Percentiles rank a stretch among this genome's conserved stretches.
phyloP scores from a whole-genome alignment of 148 eudicot species.

The Chenopodium suecicum region DNA sequence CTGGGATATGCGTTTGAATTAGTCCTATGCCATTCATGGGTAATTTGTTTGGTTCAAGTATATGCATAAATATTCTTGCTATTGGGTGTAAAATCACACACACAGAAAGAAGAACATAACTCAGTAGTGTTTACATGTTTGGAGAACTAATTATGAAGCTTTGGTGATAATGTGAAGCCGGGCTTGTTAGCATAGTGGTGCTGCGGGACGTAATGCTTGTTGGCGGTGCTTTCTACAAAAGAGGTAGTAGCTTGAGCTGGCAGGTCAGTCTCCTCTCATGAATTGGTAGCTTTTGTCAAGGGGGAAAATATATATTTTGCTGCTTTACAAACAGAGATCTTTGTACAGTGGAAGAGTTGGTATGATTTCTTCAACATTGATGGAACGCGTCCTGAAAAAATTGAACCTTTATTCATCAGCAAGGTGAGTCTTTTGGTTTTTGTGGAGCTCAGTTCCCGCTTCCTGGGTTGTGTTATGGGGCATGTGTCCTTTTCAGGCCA shows the following conservation, averaged over 20 bases:
- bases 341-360: slow-evolving; percentile 82
- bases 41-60: not conserved
- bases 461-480: not conserved
- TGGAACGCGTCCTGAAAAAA: slow-evolving; percentile 62
- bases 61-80: not conserved
- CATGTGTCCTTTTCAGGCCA: not conserved
- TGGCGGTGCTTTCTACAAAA: slow-evolving; percentile 86
- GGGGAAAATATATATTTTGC: not conserved
- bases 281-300: not conserved
- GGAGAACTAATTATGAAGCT: slow-evolving; percentile 8
- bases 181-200: slow-evolving; percentile 83
- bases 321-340: slow-evolving; percentile 9
- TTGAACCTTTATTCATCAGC: slow-evolving; percentile 87
- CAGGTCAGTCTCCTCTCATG: slow-evolving; percentile 44
- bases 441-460: not conserved
- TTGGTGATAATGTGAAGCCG: slow-evolving; percentile 53
- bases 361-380: slow-evolving; percentile 80
- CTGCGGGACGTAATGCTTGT: slow-evolving; percentile 81
- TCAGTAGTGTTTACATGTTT: not conserved
- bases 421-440: slow-evolving; percentile 49
- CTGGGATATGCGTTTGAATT: not conserved
- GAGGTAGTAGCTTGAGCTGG: slow-evolving; percentile 79
- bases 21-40: not conserved
- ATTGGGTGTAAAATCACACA: not conserved
- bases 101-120: not conserved